Percentiles rank a stretch among this genome's conserved stretches.
These are phyloP conservation scores for Amanita subjunquillea DNA, from an alignment of 768 basidiomycete species.

Conservation along the genomic window DNA sequence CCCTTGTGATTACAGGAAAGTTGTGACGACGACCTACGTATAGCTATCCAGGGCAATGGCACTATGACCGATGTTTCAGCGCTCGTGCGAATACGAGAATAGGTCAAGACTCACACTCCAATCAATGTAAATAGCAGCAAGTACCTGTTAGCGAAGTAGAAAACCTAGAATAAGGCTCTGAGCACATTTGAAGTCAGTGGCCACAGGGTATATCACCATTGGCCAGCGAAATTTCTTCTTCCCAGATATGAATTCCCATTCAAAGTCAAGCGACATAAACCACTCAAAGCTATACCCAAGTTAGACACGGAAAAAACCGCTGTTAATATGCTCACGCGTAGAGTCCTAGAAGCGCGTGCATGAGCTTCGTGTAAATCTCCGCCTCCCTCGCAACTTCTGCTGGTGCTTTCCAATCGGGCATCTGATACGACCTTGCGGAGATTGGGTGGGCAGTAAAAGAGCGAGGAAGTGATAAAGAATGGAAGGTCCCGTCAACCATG, in stretches of 20 bases:
- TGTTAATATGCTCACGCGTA: slow-evolving; percentile 30
- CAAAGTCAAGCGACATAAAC: slow-evolving; percentile 50
- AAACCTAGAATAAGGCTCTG: slow-evolving; percentile 26
- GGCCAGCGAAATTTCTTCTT: slow-evolving; percentile 58
- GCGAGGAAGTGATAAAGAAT: not conserved
- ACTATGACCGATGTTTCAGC: slow-evolving; percentile 18
- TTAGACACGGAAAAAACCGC: not conserved
- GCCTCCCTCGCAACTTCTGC: slow-evolving; percentile 36
- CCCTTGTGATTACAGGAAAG: not conserved
- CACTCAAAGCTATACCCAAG: slow-evolving; percentile 45
- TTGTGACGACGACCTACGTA: slow-evolving; percentile 17
- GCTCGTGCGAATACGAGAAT: slow-evolving; percentile 6
- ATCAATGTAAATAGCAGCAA: slow-evolving; percentile 53
- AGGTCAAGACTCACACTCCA: slow-evolving; percentile 43
- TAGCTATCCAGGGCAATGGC: slow-evolving; percentile 40
- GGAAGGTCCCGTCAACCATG: not conserved
- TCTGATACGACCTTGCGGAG: slow-evolving; percentile 11
- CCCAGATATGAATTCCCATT: slow-evolving; percentile 49
- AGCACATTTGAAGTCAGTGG: not conserved
- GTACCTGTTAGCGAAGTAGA: slow-evolving; percentile 63
- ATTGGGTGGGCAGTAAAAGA: not conserved
- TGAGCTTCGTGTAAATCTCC: slow-evolving; percentile 36
- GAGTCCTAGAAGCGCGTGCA: slow-evolving; percentile 47
- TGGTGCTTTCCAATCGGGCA: slow-evolving; percentile 47
- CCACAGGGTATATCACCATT: slow-evolving; percentile 30